phyloP scores from a whole-genome alignment of 2,329 filamentous ascomycete species.

The Leptographium procerum region DNA sequence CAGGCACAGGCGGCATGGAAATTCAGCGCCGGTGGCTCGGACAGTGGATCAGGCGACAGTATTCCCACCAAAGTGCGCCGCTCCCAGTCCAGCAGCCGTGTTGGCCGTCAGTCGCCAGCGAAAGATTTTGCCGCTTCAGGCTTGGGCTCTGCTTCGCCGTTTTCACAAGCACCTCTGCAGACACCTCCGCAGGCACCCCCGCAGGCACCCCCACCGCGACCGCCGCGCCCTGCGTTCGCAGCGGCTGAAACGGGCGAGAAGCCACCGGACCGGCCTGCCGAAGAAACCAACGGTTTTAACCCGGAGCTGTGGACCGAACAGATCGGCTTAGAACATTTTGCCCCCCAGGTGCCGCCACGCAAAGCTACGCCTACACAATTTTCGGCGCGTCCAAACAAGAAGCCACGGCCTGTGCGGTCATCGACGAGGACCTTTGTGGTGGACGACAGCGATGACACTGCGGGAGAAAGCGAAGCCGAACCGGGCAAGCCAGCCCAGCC shows the following conservation, averaged over 20 bases:
- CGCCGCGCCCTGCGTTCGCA: conserved; percentile 6
- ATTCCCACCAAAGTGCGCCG: conserved; percentile 21
- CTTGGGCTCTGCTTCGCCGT: not conserved
- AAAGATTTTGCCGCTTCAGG: conserved; percentile 1
- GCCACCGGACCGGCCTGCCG: not conserved
- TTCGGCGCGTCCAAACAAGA: conserved; percentile 34
- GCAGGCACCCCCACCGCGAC: too few species aligned
- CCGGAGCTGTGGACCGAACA: conserved; percentile 42
- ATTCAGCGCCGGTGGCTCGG: conserved; percentile 38
- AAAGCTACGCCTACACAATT: conserved; percentile 30
- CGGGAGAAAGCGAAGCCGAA: not conserved
- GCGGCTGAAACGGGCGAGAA: conserved; percentile 7
- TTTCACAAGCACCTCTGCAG: not conserved
- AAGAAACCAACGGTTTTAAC: conserved; percentile 30
- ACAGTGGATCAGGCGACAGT: conserved; percentile 14
- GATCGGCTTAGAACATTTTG: conserved; percentile 44
- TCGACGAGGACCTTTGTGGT: not conserved
- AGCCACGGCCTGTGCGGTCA: conserved; percentile 42
- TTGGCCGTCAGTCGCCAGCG: conserved; percentile 25
- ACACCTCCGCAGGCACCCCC: not conserved
- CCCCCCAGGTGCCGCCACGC: conserved; percentile 30
- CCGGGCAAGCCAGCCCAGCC: conserved; percentile 2
- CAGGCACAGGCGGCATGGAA: conserved; percentile 30
- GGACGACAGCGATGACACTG: conserved; percentile 21
- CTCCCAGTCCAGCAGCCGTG: conserved; percentile 27